Base-by-base conservation (phyloP, 805 yeast genomes). In the Barnettozyma botsteinii region DNA sequence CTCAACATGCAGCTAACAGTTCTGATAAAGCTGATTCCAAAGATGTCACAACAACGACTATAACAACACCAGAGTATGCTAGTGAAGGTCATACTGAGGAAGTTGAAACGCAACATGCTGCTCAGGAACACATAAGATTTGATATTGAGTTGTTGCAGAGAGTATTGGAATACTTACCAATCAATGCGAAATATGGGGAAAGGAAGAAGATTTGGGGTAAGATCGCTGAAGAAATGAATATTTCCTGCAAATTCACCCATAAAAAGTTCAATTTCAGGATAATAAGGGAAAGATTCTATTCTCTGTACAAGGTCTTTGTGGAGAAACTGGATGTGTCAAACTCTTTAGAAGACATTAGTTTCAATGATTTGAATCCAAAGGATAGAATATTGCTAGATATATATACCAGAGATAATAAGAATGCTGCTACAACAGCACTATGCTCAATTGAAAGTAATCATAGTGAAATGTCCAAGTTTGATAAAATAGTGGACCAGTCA, bases 131-230 rank as follows among this genome's bases (percentile, higher is more conserved):
- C 11, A n/a, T 20, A 15, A 8, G 7, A n/a, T 21, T n/a, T 11
- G 43, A 40, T 23, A 21, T 22, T 6, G 9, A 12, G 5, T 7
- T 40, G 7, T 23, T 40, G n/a, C 22, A 40, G 17, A 40, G 21
- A 20, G 40, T 35, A 1, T 24, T 42, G 14, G 14, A 21, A 7
- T 34, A 39, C 22, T 20, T 35, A 17, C 46, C 46, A 13, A 37
- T 39, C 25, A 38, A 30, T 19, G 46, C 40, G 10, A 35, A 39
- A 13, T 42, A 38, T 28, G 46, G 46, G 1, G 27, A 29, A 15
- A 32, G 39, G n/a, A 32, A 36, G 22, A 13, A 21, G 9, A 11
- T 27, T 18, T 42, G 46, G 46, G 17, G 28, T 7, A 12, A 10
- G 7, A 35, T 42, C 7, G 27, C 40, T 5, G 17, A 28, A 6